Conservation (phyloP, 1,139 yeast species). For the Yamadazyma pseudoaaseri region DNA sequence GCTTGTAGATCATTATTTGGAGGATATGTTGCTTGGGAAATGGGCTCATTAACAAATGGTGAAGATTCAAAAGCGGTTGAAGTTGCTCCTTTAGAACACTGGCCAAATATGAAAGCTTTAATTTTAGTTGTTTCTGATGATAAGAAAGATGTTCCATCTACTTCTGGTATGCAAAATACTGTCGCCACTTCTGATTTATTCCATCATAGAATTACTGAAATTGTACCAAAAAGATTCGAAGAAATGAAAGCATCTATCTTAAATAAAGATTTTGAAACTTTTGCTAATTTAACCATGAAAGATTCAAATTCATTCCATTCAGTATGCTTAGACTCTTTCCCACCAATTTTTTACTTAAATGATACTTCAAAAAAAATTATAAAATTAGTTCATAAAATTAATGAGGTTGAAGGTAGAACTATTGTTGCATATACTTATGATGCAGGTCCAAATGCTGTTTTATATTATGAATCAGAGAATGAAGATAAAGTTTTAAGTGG, state of each 20-base stretch:
- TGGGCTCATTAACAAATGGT: slow-evolving; percentile 77
- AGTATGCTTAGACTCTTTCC: slow-evolving; percentile 89
- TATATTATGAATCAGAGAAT: slow-evolving; percentile 76
- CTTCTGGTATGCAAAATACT: slow-evolving; percentile 95
- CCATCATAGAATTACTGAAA: slow-evolving; percentile 68
- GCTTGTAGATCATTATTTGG: slow-evolving; percentile 97
- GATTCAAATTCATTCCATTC: slow-evolving; percentile 98
- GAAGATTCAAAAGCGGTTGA: slow-evolving; percentile 90
- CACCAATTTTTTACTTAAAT: slow-evolving; percentile 93
- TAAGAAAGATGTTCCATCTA: slow-evolving; percentile 92
- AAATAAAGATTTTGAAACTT: slow-evolving; percentile 67
- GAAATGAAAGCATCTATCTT: slow-evolving; percentile 78
- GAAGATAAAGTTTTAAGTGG: slow-evolving; percentile 66
- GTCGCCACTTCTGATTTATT: slow-evolving; percentile 87
- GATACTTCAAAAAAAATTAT: slow-evolving; percentile 92
- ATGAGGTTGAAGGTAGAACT: slow-evolving; percentile 59
- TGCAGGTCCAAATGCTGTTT: slow-evolving; percentile 98
- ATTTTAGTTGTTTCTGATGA: slow-evolving; percentile 89
- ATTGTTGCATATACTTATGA: slow-evolving; percentile 96
- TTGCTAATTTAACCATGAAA: slow-evolving; percentile 90
- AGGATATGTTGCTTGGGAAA: slow-evolving; percentile 99
- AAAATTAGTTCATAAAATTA: slow-evolving; percentile 76
- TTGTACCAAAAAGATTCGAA: slow-evolving; percentile 82
- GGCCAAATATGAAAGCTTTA: slow-evolving; percentile 93
- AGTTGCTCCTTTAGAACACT: slow-evolving; percentile 77